Percentiles rank a stretch among this genome's conserved stretches.
phyloP scores from a whole-genome alignment of 495 filamentous ascomycete genomes.

The Podospora conica region DNA sequence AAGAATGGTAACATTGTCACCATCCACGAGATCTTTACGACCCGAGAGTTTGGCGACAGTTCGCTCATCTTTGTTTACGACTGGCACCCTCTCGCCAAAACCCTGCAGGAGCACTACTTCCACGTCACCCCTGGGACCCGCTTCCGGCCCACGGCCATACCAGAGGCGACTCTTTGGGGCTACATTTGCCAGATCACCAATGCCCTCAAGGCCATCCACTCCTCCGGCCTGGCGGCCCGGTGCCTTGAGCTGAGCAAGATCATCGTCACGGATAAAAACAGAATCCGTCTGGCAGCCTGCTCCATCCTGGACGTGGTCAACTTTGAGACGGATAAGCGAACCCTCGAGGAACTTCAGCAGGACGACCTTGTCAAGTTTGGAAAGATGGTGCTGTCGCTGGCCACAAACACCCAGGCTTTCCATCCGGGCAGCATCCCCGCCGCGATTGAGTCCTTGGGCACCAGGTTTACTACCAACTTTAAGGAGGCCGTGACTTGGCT shows the following conservation, averaged over 20 bases:
- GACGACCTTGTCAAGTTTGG: slow-evolving; percentile 87
- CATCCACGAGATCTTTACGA: slow-evolving; percentile 89
- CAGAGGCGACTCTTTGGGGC: slow-evolving; percentile 79
- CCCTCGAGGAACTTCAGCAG: slow-evolving; percentile 70
- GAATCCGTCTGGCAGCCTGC: slow-evolving; percentile 84
- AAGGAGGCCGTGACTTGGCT: slow-evolving; percentile 75
- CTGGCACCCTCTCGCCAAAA: slow-evolving; percentile 87
- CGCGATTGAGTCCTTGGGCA: slow-evolving; percentile 63
- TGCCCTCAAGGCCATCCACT: slow-evolving; percentile 80
- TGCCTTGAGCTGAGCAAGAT: slow-evolving; percentile 81
- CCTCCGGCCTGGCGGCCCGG: slow-evolving; percentile 70
- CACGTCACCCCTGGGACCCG: slow-evolving; percentile 45
- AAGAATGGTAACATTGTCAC: slow-evolving; percentile 76
- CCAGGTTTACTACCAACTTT: slow-evolving; percentile 66
- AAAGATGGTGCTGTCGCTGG: slow-evolving; percentile 71
- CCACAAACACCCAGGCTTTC: slow-evolving; percentile 51
- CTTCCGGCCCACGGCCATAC: slow-evolving; percentile 45
- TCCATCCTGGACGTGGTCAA: slow-evolving; percentile 82
- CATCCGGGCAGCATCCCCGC: slow-evolving; percentile 51
- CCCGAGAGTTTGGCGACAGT: slow-evolving; percentile 84
- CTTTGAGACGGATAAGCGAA: slow-evolving; percentile 54
- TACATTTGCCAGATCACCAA: slow-evolving; percentile 92
- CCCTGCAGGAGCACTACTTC: slow-evolving; percentile 79
- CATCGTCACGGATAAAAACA: slow-evolving; percentile 72
- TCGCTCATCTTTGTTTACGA: slow-evolving; percentile 92